Conservation (phyloP, 805 yeast species). For the Torulaspora quercuum region DNA sequence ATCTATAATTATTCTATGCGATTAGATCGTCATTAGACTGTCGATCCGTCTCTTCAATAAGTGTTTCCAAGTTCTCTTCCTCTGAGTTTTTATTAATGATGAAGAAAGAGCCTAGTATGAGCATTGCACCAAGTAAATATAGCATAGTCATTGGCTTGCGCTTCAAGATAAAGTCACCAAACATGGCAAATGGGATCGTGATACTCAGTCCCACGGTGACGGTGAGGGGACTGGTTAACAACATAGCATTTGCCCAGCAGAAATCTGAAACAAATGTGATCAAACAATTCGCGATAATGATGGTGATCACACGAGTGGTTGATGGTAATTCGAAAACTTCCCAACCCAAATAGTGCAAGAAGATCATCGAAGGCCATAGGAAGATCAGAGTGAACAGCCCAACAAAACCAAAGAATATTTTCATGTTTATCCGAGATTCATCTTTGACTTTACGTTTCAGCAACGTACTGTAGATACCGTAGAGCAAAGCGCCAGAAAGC, state of each 20-base stretch:
- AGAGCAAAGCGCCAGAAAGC: slow-evolving; percentile 78
- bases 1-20: slow-evolving; percentile 7
- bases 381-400: slow-evolving; percentile 74
- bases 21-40: slow-evolving; percentile 1
- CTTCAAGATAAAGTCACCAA: slow-evolving; percentile 79
- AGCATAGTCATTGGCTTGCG: slow-evolving; percentile 55
- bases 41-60: slow-evolving; percentile 9
- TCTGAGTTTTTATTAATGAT: slow-evolving; percentile 78
- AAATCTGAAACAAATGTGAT: slow-evolving; percentile 86
- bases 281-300: slow-evolving; percentile 62
- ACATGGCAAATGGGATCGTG: slow-evolving; percentile 91
- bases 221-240: slow-evolving; percentile 87
- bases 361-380: slow-evolving; percentile 76
- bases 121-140: slow-evolving; percentile 73
- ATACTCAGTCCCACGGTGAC: slow-evolving; percentile 93
- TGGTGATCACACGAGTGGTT: slow-evolving; percentile 45
- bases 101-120: slow-evolving; percentile 80
- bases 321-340: slow-evolving; percentile 75
- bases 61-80: slow-evolving; percentile 43
- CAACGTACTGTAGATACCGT: slow-evolving; percentile 86
- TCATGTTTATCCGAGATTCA: slow-evolving; percentile 77
- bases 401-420: slow-evolving; percentile 89
- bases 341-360: slow-evolving; percentile 58
- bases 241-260: slow-evolving; percentile 94
- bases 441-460: slow-evolving; percentile 68